phyloP scores from a whole-genome alignment of 1,139 yeast species.

The Suhomyces choctaworum region DNA sequence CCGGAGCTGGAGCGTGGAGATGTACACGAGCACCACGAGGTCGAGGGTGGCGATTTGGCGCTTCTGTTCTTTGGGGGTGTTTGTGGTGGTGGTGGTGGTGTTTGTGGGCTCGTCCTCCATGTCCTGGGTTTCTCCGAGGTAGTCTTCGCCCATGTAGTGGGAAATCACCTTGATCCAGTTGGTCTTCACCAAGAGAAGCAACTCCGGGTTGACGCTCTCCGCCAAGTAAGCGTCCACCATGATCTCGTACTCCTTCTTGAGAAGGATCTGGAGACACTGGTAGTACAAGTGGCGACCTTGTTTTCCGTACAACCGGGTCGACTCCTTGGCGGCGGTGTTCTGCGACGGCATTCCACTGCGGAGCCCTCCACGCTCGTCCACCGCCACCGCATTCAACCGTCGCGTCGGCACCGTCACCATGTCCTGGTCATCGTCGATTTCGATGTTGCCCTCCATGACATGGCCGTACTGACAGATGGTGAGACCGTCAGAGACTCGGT shows the following conservation, averaged over 20 bases:
- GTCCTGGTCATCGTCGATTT: conserved; percentile 75
- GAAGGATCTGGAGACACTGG: conserved; percentile 55
- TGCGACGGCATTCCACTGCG: conserved; percentile 12
- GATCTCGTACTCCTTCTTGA: conserved; percentile 47
- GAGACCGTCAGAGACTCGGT: conserved; percentile 71
- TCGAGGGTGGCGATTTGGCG: conserved; percentile 21
- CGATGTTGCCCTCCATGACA: conserved; percentile 77
- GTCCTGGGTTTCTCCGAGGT: neutral
- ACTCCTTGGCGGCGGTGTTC: conserved; percentile 2
- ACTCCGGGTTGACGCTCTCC: conserved; percentile 12
- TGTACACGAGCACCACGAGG: conserved; percentile 37
- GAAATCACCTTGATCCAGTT: conserved; percentile 37
- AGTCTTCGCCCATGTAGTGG: conserved; percentile 30
- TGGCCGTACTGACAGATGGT: conserved; percentile 89
- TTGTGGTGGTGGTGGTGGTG: neutral
- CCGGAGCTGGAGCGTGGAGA: conserved; percentile 36
- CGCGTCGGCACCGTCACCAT: conserved; percentile 51
- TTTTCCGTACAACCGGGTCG: conserved; percentile 45
- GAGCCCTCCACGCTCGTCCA: conserved; percentile 17
- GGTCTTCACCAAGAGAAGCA: conserved; percentile 16
- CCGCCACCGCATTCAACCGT: conserved; percentile 46
- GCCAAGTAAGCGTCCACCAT: conserved; percentile 28
- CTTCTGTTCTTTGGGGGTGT: neutral
- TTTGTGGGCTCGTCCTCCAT: neutral
- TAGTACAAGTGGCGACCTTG: conserved; percentile 50